Conservation (phyloP, 345 rosid genomes). For the Melaleuca alternifolia region DNA sequence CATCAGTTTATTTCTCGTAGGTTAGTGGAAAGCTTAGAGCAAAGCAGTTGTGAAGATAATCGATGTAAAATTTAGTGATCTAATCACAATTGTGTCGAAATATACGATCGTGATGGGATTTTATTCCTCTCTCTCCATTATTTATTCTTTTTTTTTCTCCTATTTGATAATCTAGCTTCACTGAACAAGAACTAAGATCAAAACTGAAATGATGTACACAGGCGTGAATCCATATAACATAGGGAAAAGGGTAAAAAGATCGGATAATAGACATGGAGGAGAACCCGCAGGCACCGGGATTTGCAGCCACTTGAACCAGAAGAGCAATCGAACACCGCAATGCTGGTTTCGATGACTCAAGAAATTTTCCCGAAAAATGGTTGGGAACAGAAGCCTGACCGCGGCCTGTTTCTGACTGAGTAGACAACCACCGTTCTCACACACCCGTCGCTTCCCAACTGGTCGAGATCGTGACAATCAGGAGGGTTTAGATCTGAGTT, state of each 20-base stretch:
- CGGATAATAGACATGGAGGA: neutral
- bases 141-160: too few species aligned
- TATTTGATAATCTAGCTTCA: neutral
- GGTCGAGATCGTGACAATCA: neutral
- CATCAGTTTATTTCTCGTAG: neutral
- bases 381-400: neutral
- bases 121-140: neutral
- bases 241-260: neutral
- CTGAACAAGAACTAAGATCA: neutral
- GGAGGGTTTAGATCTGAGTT: neutral
- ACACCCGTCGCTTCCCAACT: neutral
- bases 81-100: neutral
- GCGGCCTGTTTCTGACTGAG: neutral
- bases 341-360: neutral
- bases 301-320: neutral
- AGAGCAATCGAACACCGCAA: neutral
- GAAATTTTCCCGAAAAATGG: neutral
- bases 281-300: neutral
- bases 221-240: neutral
- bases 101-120: neutral
- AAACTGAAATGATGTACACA: neutral
- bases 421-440: neutral
- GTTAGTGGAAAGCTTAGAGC: neutral
- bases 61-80: neutral
- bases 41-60: neutral